Evolutionary conservation across 176 grass and related monocot genomes (phyloP).

Genomic region (Tillandsia fasciculata): DNA sequence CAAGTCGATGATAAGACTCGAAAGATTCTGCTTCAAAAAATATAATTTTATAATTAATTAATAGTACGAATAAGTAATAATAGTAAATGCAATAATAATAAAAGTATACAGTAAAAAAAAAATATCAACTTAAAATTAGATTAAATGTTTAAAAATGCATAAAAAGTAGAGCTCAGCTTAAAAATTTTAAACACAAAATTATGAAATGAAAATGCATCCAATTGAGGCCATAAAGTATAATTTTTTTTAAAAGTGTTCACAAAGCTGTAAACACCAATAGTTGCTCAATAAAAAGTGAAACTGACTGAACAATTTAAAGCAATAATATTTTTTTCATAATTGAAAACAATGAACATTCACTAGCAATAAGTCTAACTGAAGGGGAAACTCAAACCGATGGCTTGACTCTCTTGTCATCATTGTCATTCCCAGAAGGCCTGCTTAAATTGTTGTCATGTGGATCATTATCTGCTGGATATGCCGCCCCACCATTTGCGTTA

Average conservation of each 20-base stretch:
- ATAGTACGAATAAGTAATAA: too few species aligned
- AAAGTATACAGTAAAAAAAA: too few species aligned
- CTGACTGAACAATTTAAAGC: not conserved
- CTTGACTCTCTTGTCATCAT: constrained; percentile 19
- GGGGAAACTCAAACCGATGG: constrained; percentile 34
- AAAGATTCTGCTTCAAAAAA: too few species aligned
- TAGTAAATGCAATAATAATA: too few species aligned
- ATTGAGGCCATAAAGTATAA: not conserved
- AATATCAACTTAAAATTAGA: too few species aligned
- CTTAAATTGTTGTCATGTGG: constrained; percentile 17
- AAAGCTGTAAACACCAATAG: not conserved
- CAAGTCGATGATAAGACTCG: too few species aligned
- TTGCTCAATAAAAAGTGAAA: not conserved
- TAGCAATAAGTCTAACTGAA: not conserved
- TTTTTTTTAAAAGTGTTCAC: not conserved
- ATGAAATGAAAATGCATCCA: too few species aligned
- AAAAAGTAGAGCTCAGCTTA: too few species aligned
- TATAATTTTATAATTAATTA: too few species aligned
- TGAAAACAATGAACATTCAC: not conserved
- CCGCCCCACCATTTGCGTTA: constrained; percentile 80
- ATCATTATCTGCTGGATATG: constrained; percentile 66
- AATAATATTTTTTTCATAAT: not conserved
- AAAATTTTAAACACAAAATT: too few species aligned
- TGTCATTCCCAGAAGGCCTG: constrained; percentile 15
- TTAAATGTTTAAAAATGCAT: too few species aligned